phyloP scores from a whole-genome alignment of 495 filamentous ascomycete genomes.

The Talaromyces thailandensis region DNA sequence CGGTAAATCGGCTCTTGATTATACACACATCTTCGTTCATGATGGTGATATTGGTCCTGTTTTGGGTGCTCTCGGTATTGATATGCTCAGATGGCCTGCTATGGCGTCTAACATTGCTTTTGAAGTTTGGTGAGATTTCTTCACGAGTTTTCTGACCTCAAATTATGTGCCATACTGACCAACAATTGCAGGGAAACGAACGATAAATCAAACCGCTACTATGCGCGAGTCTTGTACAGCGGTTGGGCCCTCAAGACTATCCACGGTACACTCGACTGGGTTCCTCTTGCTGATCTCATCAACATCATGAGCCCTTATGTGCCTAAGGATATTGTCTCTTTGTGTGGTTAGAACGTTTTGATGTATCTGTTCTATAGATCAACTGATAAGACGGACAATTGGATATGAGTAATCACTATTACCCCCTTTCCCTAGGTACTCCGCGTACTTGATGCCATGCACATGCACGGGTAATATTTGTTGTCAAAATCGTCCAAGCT shows the following conservation, averaged over 20 bases:
- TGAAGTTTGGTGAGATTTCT: constrained; percentile 21
- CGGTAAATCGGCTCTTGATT: constrained; percentile 15
- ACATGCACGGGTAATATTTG: too few relatives aligned
- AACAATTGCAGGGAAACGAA: constrained; percentile 15
- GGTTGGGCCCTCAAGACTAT: constrained; percentile 23
- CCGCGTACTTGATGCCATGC: too few relatives aligned
- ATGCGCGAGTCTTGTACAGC: constrained; percentile 32
- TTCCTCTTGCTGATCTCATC: constrained; percentile 19
- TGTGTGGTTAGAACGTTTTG: constrained; percentile 20
- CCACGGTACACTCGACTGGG: constrained; percentile 27
- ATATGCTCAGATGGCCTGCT: constrained; percentile 23
- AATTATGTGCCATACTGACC: constrained; percentile 4
- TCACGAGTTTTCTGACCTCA: background rate
- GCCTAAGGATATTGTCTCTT: constrained; percentile 21
- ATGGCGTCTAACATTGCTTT: constrained; percentile 28
- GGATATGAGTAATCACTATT: too few relatives aligned
- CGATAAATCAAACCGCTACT: constrained; percentile 10
- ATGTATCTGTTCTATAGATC: background rate
- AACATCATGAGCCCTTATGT: constrained; percentile 17
- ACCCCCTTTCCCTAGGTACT: too few relatives aligned
- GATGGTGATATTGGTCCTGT: constrained; percentile 26
- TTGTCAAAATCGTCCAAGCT: too few relatives aligned
- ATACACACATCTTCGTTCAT: constrained; percentile 26
- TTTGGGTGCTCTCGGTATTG: constrained; percentile 22
- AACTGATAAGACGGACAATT: too few relatives aligned